Conservation (phyloP, 2,329 filamentous ascomycete species). For the Trichoderma koningiopsis region DNA sequence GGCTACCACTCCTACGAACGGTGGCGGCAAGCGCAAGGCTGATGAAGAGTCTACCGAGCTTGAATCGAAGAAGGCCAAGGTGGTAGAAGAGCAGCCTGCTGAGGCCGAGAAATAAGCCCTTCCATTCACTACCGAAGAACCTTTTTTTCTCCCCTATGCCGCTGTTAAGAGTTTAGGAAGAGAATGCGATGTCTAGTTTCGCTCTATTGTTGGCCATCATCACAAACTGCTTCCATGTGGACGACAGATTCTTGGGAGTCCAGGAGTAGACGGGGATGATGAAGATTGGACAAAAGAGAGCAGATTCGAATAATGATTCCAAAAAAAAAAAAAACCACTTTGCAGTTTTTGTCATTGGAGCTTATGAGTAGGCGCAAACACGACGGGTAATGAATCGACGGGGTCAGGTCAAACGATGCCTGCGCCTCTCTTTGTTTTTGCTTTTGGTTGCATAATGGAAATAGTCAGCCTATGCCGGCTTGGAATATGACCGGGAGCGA, state of each 20-base stretch:
- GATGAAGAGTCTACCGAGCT: slow-evolving; percentile 35
- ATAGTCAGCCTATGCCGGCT: not conserved
- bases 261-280: not conserved
- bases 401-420: not conserved
- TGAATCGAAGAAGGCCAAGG: slow-evolving; percentile 42
- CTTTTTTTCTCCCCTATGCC: not conserved
- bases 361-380: not conserved
- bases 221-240: not conserved
- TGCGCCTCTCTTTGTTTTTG: not conserved
- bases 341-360: not conserved
- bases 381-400: not conserved
- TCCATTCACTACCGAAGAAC: not conserved
- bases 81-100: slow-evolving; percentile 33
- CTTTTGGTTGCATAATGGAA: not conserved
- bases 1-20: not conserved
- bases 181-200: not conserved
- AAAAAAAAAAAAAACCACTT: not conserved
- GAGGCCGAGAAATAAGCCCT: slow-evolving; percentile 9
- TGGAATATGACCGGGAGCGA: not conserved
- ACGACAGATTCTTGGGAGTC: not conserved
- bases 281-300: not conserved
- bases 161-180: not conserved
- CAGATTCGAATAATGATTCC: not conserved
- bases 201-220: not conserved
- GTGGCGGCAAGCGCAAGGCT: slow-evolving; percentile 46